These are phyloP conservation scores for Acacia concinna DNA, from an alignment of 331 rosid genomes.

Conservation along the genomic window DNA sequence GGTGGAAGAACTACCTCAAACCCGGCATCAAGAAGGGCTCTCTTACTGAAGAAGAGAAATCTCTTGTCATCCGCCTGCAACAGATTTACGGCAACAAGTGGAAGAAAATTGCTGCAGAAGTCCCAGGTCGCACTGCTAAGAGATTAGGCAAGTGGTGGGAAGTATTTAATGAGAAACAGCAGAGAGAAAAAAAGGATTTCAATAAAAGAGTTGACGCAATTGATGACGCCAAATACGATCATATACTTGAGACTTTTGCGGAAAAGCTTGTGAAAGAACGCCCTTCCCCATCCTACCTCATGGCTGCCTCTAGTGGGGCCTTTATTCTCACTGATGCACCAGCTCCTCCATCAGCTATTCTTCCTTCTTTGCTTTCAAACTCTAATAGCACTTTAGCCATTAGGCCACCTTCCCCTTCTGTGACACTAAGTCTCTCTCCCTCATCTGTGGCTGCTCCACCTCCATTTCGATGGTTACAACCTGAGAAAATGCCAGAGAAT, in stretches of 20 bases:
- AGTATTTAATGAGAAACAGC: constrained; percentile 86
- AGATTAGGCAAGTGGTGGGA: constrained; percentile 98
- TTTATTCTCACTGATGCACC: constrained; percentile 62
- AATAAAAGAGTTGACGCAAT: constrained; percentile 46
- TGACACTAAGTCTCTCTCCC: constrained; percentile 79
- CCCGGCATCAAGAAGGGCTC: constrained; percentile 86
- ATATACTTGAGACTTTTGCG: constrained; percentile 70
- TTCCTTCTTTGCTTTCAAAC: constrained; percentile 90
- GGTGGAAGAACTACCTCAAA: constrained; percentile 88
- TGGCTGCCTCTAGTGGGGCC: constrained; percentile 76
- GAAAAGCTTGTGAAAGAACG: constrained; percentile 68
- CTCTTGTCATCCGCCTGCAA: constrained; percentile 72
- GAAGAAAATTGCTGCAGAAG: constrained; percentile 87
- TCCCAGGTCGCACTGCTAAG: constrained; percentile 90
- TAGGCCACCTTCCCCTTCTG: constrained; percentile 83
- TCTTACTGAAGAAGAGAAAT: constrained; percentile 81
- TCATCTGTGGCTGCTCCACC: constrained; percentile 66
- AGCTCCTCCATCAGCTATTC: constrained; percentile 50
- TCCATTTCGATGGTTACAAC: constrained; percentile 77
- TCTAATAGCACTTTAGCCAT: constrained; percentile 47
- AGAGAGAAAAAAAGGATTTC: constrained; percentile 62
- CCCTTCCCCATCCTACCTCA: constrained; percentile 51
- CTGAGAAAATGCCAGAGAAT: constrained; percentile 63
- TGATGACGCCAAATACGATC: constrained; percentile 69
- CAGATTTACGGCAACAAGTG: constrained; percentile 81